Conservation (phyloP, 495 filamentous ascomycete species). For the Neurospora sp. region DNA sequence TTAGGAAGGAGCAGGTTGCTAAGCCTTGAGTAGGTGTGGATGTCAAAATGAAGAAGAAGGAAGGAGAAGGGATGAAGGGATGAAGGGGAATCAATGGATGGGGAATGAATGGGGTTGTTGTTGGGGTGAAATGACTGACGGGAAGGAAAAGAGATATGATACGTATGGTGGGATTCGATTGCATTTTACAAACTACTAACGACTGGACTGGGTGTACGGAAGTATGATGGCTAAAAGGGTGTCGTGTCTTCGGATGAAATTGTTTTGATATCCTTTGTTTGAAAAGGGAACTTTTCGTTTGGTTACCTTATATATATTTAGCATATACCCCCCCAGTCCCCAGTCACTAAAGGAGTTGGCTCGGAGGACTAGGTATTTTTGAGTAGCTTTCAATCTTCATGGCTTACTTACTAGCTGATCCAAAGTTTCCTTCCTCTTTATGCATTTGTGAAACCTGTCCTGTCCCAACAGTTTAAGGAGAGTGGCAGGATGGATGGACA, state of each 20-base stretch:
- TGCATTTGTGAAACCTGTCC: background rate
- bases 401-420: too few relatives aligned
- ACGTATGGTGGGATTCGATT: too few relatives aligned
- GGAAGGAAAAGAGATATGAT: too few relatives aligned
- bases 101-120: background rate
- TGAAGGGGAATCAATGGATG: too few relatives aligned
- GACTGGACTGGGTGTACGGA: background rate
- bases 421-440: background rate
- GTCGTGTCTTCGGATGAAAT: background rate
- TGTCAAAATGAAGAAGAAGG: too few relatives aligned
- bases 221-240: background rate
- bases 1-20: constrained; percentile 59
- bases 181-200: too few relatives aligned
- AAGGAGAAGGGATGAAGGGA: too few relatives aligned
- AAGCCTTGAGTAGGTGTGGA: constrained; percentile 38
- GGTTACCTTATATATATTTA: background rate
- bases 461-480: background rate
- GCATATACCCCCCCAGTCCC: background rate
- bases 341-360: background rate
- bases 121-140: too few relatives aligned
- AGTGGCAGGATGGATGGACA: background rate
- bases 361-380: background rate
- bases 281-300: background rate
- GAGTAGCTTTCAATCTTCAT: background rate
- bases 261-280: background rate